These are phyloP conservation scores for Stramenopiles sp. DNA, from an alignment of 352 stramenopile species.

Conservation along the genomic window DNA sequence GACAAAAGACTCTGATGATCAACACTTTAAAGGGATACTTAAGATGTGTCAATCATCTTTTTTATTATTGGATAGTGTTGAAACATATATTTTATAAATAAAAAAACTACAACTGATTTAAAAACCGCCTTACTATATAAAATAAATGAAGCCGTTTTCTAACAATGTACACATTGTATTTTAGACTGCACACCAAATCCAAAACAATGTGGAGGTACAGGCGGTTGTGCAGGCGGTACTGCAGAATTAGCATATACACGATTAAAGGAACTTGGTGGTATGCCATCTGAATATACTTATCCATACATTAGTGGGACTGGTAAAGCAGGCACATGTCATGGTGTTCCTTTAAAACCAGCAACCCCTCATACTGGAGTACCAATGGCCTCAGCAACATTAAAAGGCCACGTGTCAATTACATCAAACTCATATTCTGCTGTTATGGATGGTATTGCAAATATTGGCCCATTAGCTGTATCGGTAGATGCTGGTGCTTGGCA, in stretches of 20 bases:
- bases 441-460: constrained; percentile 37
- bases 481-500: constrained; percentile 28
- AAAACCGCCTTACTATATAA: no score
- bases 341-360: constrained; percentile 25
- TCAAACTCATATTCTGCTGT: constrained; percentile 35
- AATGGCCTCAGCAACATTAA: constrained; percentile 19
- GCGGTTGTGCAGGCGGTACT: constrained; percentile 32
- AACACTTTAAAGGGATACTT: no score
- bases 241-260: constrained; percentile 31
- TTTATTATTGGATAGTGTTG: no score
- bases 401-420: constrained; percentile 25
- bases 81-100: no score
- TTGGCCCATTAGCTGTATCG: constrained; percentile 31
- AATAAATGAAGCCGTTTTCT: no score
- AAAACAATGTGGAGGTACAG: constrained; percentile 35
- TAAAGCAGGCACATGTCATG: no score
- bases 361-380: constrained; percentile 25
- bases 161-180: constrained; percentile 34
- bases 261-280: constrained; percentile 19
- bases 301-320: no score
- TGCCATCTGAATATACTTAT: constrained; percentile 21
- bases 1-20: no score
- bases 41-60: no score
- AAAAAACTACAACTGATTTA: no score
- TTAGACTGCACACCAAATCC: constrained; percentile 35